Conservation (phyloP, 2,329 filamentous ascomycete species). For the Periconia digitata region DNA sequence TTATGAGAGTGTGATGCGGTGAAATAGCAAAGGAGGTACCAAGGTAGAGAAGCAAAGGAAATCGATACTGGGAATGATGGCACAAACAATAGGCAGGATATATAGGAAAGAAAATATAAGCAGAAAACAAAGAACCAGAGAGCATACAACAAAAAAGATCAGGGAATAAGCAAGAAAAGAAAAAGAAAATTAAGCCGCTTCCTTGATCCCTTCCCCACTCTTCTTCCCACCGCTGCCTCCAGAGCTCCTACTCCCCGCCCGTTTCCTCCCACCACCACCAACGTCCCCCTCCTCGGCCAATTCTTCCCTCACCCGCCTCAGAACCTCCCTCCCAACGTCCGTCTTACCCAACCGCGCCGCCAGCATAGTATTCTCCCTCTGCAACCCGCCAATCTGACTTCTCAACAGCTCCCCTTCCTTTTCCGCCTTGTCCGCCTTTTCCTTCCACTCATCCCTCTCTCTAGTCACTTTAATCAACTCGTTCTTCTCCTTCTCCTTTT, state of each 20-base stretch:
- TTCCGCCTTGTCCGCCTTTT: constrained; percentile 50
- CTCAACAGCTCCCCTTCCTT: constrained; percentile 54
- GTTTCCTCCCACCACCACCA: constrained; percentile 17
- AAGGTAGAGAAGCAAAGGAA: too few relatives aligned
- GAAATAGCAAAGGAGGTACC: too few relatives aligned
- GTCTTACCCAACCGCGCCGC: constrained; percentile 48
- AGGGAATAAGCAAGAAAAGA: not conserved
- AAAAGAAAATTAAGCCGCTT: too few relatives aligned
- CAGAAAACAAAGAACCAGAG: too few relatives aligned
- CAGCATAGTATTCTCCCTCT: constrained; percentile 59
- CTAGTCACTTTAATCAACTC: constrained; percentile 50
- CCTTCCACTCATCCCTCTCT: constrained; percentile 51
- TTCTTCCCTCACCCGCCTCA: constrained; percentile 36
- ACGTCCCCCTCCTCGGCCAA: constrained; percentile 15
- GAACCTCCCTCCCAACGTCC: constrained; percentile 35
- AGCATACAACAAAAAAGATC: too few relatives aligned
- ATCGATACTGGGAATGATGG: too few relatives aligned
- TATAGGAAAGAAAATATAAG: not conserved
- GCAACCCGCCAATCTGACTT: constrained; percentile 56
- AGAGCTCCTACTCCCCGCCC: constrained; percentile 31
- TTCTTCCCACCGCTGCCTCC: constrained; percentile 19
- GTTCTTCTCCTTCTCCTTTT: constrained; percentile 59
- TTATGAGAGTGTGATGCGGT: too few relatives aligned
- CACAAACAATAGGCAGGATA: too few relatives aligned
- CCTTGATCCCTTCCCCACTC: not conserved